Percentiles rank a stretch among this genome's conserved stretches.
phyloP scores from a whole-genome alignment of 2,329 filamentous ascomycete genomes.

The Shiraia sp. region DNA sequence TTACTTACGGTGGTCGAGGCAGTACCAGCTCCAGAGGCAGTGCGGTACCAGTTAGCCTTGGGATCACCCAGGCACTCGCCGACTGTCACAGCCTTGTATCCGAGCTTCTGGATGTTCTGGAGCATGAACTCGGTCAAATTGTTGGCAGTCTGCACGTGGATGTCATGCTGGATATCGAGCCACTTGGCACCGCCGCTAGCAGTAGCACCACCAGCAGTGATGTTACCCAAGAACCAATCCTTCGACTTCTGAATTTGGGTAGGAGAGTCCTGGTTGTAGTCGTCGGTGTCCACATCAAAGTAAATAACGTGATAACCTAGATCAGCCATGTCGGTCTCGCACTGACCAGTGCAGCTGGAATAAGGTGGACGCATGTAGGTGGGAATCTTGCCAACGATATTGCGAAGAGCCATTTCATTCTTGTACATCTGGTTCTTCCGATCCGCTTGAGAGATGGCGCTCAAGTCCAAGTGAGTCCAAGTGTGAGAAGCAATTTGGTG shows the following conservation, averaged over 20 bases:
- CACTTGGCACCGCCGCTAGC: slow-evolving; percentile 39
- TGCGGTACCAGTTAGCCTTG: slow-evolving; percentile 54
- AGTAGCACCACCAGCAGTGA: slow-evolving; percentile 37
- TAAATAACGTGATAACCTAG: slow-evolving; percentile 65
- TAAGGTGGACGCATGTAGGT: slow-evolving; percentile 59
- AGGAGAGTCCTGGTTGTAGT: slow-evolving; percentile 61
- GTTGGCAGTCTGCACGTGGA: slow-evolving; percentile 51
- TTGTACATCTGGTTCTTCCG: slow-evolving; percentile 56
- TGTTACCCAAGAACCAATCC: slow-evolving; percentile 55
- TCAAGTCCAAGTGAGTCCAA: slow-evolving; percentile 58
- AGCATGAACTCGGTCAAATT: slow-evolving; percentile 52
- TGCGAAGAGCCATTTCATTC: slow-evolving; percentile 60
- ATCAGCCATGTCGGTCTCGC: slow-evolving; percentile 45
- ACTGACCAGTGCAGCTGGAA: slow-evolving; percentile 51
- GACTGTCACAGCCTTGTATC: slow-evolving; percentile 52
- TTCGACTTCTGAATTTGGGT: slow-evolving; percentile 57
- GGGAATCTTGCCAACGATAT: slow-evolving; percentile 60
- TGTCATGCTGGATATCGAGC: slow-evolving; percentile 59
- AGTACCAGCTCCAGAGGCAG: slow-evolving; percentile 40
- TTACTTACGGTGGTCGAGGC: slow-evolving; percentile 28
- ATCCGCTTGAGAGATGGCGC: slow-evolving; percentile 47
- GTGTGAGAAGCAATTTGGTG: slow-evolving; percentile 66
- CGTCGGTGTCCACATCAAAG: slow-evolving; percentile 64
- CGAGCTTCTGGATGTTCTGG: slow-evolving; percentile 41
- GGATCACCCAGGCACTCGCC: slow-evolving; percentile 54